Evolutionary conservation across 106 monocot species (phyloP), one percentile per base, ranked within the genome.

Genomic region (Platanthera guangdongensis): DNA sequence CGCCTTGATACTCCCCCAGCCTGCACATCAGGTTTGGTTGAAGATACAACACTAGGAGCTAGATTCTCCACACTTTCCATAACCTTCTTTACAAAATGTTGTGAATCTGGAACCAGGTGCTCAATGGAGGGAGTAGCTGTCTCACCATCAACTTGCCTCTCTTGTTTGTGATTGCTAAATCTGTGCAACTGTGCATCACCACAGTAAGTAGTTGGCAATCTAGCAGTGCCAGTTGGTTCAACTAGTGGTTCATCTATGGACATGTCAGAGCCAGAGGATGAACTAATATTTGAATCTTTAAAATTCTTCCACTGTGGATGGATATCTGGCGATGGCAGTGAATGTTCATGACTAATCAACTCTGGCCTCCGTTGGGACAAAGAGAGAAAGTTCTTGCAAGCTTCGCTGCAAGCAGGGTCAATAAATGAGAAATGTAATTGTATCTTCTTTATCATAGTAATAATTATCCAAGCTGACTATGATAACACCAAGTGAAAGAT

Each of bases 181-280:
- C 51, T 84, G 62, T 50, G 52, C 50, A 77, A 22, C 39, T 77
- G 57, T 50, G 48, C 45, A 64, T 19, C 52, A 63, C 45, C 57
- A 51, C 15, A 67, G 51, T 8, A 9, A 9, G 12, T 15, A 53
- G 9, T 50, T n/a, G 49, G 19, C 72, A 50, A 55, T 77, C 74
- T 82, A 10, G 32, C 32, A 54, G 62, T 51, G 21, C 4, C 52
- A 32, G n/a, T 13, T 21, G 47, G 47, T 16, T 80, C 80, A 9
- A 70, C 62, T 51, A 89, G 87, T 11, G 84, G 77, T 51, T 94
- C 97, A 76, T 99, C 94, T 46, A 99, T 89, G 25, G 97, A 99
- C 97, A 99, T 99, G 75, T 99, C 97, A 47, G 97, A 99, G 57
- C 86, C 76, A 51, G 89, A 89, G 6, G 97, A 99, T 21, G 86